Evolutionary conservation across 352 stramenopile species (phyloP).

Genomic region (Phytophthora vignae): DNA sequence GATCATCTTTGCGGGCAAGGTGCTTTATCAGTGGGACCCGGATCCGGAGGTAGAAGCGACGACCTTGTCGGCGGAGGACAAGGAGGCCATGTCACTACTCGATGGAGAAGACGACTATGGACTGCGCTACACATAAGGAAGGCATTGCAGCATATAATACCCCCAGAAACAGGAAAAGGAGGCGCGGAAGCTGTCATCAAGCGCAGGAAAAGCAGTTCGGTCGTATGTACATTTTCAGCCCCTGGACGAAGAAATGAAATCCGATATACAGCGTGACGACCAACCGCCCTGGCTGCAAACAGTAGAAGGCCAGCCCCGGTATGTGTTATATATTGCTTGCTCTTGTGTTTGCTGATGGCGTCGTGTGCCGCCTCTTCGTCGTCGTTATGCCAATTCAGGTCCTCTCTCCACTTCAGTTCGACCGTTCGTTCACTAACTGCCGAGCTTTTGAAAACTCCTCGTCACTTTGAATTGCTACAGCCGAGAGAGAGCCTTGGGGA

Average conservation of each 20-base stretch:
- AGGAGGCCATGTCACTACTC: conserved; percentile 81
- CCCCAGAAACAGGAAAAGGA: conserved; percentile 22
- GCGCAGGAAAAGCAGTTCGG: conserved; percentile 15
- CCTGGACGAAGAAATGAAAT: conserved; percentile 29
- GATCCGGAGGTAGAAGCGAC: conserved; percentile 83
- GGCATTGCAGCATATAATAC: conserved; percentile 19
- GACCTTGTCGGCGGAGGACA: conserved; percentile 85
- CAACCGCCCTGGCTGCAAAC: conserved; percentile 2
- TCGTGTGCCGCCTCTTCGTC: conserved; percentile 7
- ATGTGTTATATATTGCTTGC: conserved; percentile 11
- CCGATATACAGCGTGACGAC: conserved; percentile 14
- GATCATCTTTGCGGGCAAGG: conserved; percentile 70
- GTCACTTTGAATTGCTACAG: conserved; percentile 18
- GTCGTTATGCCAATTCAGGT: conserved; percentile 17
- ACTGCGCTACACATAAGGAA: conserved; percentile 76
- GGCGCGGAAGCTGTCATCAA: conserved; percentile 28
- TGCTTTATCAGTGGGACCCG: conserved; percentile 84
- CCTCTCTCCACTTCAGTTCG: conserved; percentile 1
- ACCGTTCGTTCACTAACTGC: conserved; percentile 32
- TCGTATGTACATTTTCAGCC: conserved; percentile 36
- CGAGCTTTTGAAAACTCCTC: conserved; percentile 29
- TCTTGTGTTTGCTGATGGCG: neutral
- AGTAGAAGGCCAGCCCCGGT: conserved; percentile 13
- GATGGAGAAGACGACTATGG: conserved; percentile 76
- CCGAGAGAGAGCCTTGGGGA: neutral